phyloP scores from a whole-genome alignment of 202 grass and related monocot genomes.

The Schoenoplectus tabernaemontani region DNA sequence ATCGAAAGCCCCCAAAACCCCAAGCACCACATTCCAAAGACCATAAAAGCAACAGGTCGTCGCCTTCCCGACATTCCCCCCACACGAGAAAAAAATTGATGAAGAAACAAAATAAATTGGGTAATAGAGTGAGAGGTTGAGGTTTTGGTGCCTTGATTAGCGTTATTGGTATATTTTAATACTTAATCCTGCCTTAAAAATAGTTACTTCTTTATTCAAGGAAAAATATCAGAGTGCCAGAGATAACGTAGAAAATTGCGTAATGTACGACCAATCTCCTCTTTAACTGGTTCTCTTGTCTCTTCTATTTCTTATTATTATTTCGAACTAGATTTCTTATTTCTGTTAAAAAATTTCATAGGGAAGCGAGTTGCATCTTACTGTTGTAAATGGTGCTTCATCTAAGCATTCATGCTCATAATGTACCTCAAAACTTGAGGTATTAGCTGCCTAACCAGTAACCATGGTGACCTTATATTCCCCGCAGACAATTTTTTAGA shows the following conservation, averaged over 20 bases:
- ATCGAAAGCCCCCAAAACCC: background rate
- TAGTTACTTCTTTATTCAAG: background rate
- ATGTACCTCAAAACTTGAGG: no score
- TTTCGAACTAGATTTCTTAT: background rate
- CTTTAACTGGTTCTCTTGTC: background rate
- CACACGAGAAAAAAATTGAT: background rate
- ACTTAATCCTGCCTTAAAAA: background rate
- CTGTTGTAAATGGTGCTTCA: background rate
- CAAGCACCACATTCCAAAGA: constrained; percentile 20
- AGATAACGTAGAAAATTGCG: constrained; percentile 1
- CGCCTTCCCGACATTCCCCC: background rate
- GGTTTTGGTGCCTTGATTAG: constrained; percentile 18
- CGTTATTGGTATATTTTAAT: background rate
- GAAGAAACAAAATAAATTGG: constrained; percentile 1
- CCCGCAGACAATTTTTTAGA: no score
- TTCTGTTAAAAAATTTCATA: background rate
- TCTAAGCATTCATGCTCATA: no score
- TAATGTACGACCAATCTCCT: background rate
- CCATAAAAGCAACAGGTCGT: constrained; percentile 25
- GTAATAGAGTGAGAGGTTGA: background rate
- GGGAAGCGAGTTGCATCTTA: background rate
- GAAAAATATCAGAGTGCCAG: background rate
- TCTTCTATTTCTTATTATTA: background rate
- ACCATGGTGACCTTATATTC: no score
- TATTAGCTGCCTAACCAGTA: no score